Conservation (phyloP, 371 early-diverging fungal species). For the Synchytrium microbalum region DNA sequence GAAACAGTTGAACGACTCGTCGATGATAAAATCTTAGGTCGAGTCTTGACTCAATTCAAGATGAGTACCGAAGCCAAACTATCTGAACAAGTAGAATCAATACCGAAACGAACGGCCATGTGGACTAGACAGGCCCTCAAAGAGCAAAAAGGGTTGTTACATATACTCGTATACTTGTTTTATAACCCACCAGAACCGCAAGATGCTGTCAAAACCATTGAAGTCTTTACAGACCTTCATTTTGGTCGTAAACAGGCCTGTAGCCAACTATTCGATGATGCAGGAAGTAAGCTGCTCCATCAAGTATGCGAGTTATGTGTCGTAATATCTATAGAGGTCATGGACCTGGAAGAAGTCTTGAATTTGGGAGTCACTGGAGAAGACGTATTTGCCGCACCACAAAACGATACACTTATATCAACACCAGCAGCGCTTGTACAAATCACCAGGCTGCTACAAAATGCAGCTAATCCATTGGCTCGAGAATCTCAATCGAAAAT, state of each 20-base stretch:
- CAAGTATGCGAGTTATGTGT: constrained; percentile 22
- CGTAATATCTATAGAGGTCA: constrained; percentile 18
- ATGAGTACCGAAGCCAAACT: background rate
- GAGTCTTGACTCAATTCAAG: background rate
- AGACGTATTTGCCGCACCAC: background rate
- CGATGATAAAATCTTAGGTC: background rate
- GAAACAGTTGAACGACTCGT: background rate
- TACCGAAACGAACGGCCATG: background rate
- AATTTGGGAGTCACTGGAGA: background rate
- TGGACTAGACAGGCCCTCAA: constrained; percentile 8
- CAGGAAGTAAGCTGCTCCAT: constrained; percentile 9
- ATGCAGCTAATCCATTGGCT: background rate
- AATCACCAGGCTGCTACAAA: constrained; percentile 1
- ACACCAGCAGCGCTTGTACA: background rate
- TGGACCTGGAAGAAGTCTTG: constrained; percentile 15
- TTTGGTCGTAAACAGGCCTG: constrained; percentile 28
- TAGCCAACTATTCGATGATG: constrained; percentile 23
- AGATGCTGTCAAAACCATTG: constrained; percentile 10
- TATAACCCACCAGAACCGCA: constrained; percentile 15
- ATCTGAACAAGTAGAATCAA: background rate
- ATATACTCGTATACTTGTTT: constrained; percentile 26
- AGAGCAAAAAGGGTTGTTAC: constrained; percentile 17
- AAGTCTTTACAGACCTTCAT: constrained; percentile 12
- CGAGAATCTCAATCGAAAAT: background rate
- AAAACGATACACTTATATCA: background rate